Conservation (phyloP, 179 eudicot genomes). For the Drosera spatulata region DNA sequence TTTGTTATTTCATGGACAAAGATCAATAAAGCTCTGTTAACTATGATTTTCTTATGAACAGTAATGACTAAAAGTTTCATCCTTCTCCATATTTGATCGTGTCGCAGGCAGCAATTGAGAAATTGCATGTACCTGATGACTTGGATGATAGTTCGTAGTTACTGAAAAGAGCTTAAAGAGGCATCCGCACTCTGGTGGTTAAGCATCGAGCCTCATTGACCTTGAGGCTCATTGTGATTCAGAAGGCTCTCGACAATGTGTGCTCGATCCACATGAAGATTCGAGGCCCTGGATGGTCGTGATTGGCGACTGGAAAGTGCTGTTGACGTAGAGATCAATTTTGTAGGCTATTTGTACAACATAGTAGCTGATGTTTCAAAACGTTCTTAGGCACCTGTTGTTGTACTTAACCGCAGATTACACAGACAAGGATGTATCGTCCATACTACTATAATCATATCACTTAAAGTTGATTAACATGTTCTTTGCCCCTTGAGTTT, state of each 20-base stretch:
- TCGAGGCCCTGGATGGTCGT: not conserved
- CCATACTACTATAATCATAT: too few species aligned
- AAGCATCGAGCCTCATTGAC: not conserved
- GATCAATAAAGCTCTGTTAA: not conserved
- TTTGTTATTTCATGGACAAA: not conserved
- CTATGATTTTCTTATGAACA: not conserved
- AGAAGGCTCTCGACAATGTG: not conserved
- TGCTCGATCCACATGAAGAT: not conserved
- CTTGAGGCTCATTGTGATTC: not conserved
- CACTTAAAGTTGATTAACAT: too few species aligned
- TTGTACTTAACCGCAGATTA: too few species aligned
- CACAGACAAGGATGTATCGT: too few species aligned
- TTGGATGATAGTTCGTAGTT: slow-evolving; percentile 52
- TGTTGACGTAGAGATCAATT: not conserved
- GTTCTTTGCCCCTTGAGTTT: too few species aligned
- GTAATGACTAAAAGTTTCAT: not conserved
- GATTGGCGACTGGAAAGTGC: not conserved
- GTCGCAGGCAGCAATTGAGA: slow-evolving; percentile 88
- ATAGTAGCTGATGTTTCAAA: not conserved
- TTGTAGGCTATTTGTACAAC: not conserved
- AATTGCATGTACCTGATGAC: slow-evolving; percentile 96
- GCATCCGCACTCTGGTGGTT: not conserved
- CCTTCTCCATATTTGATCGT: not conserved
- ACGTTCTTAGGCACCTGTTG: too few species aligned
- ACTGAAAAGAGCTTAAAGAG: not conserved